Evolutionary conservation across 768 basidiomycete species (phyloP).

Genomic region (Russula virescens): DNA sequence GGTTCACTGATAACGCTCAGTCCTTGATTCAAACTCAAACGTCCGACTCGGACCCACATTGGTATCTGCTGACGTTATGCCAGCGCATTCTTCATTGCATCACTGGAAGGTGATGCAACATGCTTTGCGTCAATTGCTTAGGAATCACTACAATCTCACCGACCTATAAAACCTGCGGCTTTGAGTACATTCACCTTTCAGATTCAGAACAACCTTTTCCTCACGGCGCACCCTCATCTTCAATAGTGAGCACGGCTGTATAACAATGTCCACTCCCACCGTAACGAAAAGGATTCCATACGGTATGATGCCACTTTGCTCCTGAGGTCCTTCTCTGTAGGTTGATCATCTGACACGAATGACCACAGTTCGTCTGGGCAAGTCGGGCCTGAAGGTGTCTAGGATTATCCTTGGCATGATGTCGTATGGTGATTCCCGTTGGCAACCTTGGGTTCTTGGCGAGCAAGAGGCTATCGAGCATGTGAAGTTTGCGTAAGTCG

Average conservation of each 20-base stretch:
- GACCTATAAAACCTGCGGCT: too few relatives aligned
- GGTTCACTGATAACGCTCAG: too few relatives aligned
- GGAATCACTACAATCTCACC: too few relatives aligned
- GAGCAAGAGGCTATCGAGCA: constrained; percentile 28
- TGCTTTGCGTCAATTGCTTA: too few relatives aligned
- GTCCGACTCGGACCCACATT: too few relatives aligned
- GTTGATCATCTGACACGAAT: background rate
- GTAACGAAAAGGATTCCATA: constrained; percentile 17
- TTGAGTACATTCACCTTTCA: too few relatives aligned
- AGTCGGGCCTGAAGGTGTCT: constrained; percentile 57
- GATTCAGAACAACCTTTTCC: background rate
- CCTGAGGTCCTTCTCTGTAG: background rate
- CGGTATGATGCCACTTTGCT: background rate
- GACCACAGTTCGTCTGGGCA: constrained; percentile 32
- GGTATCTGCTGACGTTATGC: too few relatives aligned
- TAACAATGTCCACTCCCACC: background rate
- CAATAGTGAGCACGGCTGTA: background rate
- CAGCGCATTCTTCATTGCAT: too few relatives aligned
- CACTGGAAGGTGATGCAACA: too few relatives aligned
- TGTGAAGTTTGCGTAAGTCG: constrained; percentile 27
- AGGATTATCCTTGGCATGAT: constrained; percentile 60
- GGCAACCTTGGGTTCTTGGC: constrained; percentile 32
- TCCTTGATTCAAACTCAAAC: too few relatives aligned
- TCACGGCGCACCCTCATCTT: background rate
- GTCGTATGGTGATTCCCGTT: constrained; percentile 42